A percentile compares a stretch with the other conserved stretches of the same genome.
These are phyloP conservation scores for Byssoonygena ceratinophila DNA, from an alignment of 2,329 filamentous ascomycete genomes.

Conservation along the genomic window DNA sequence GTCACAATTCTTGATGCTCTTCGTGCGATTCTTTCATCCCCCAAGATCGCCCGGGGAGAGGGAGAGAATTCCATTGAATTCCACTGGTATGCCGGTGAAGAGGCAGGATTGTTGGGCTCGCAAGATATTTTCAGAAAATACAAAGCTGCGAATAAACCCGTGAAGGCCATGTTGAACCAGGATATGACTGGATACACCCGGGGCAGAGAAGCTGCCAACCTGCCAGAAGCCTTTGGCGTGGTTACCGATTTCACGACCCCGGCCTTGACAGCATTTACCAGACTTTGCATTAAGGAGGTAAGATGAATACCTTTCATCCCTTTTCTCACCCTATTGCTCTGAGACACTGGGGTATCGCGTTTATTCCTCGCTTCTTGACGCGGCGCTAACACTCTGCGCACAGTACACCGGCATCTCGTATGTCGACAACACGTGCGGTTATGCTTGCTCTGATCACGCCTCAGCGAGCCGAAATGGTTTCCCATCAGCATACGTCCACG, in stretches of 20 bases:
- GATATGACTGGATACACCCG: slow-evolving; percentile 11
- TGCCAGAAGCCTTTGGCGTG: slow-evolving; percentile 10
- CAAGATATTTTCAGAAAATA: slow-evolving; percentile 9
- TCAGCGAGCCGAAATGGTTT: slow-evolving; percentile 11
- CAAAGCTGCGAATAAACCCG: not conserved
- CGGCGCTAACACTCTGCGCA: not conserved
- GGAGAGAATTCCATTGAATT: slow-evolving; percentile 11
- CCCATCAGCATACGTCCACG: slow-evolving; percentile 10
- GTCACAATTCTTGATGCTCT: slow-evolving; percentile 6
- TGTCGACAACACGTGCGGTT: slow-evolving; percentile 8
- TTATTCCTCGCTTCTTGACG: not conserved
- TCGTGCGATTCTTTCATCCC: slow-evolving; percentile 3
- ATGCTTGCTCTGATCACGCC: slow-evolving; percentile 10
- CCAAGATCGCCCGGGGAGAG: slow-evolving; percentile 5
- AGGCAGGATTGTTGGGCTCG: slow-evolving; percentile 8
- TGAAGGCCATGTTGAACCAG: slow-evolving; percentile 13
- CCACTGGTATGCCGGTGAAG: slow-evolving; percentile 14
- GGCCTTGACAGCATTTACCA: slow-evolving; percentile 9
- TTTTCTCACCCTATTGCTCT: not conserved
- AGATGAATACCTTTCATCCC: not conserved
- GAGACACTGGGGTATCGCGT: not conserved
- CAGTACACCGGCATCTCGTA: slow-evolving; percentile 10
- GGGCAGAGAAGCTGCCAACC: not conserved
- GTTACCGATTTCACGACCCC: slow-evolving; percentile 8
- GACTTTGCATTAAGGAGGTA: slow-evolving; percentile 9